phyloP scores from a whole-genome alignment of 2,329 filamentous ascomycete species.

The Endocalyx cinctus region DNA sequence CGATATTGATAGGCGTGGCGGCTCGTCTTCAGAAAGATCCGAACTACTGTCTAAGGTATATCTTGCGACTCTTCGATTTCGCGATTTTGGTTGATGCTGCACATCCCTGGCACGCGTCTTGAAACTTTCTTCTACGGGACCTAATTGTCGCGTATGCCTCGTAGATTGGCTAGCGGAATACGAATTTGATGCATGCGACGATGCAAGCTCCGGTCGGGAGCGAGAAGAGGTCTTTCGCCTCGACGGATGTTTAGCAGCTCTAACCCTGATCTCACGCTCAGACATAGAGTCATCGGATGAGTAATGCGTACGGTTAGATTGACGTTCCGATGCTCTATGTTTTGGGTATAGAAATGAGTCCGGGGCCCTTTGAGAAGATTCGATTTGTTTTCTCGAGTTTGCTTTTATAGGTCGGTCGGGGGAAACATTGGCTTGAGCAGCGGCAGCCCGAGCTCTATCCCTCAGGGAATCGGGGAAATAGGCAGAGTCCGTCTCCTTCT shows the following conservation, averaged over 20 bases:
- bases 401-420: neutral
- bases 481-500: constrained; percentile 8
- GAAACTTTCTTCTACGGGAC: constrained; percentile 8
- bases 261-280: constrained; percentile 5
- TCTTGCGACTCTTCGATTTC: constrained; percentile 5
- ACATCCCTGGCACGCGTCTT: too few relatives aligned
- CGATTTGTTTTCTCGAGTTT: constrained; percentile 6
- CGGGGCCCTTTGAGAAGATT: constrained; percentile 1
- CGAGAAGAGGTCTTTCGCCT: constrained; percentile 11
- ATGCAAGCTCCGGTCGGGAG: too few relatives aligned
- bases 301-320: constrained; percentile 6
- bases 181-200: too few relatives aligned
- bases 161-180: constrained; percentile 6
- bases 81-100: constrained; percentile 6
- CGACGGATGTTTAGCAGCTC: constrained; percentile 8
- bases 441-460: constrained; percentile 14
- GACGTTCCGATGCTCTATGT: constrained; percentile 4
- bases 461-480: constrained; percentile 17
- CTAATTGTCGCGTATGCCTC: constrained; percentile 9
- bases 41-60: constrained; percentile 14
- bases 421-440: constrained; percentile 8
- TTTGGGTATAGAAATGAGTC: constrained; percentile 1
- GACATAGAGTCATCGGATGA: constrained; percentile 13
- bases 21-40: constrained; percentile 10
- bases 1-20: too few relatives aligned